Evolutionary conservation across 768 basidiomycete genomes (phyloP).

Genomic region (Suillus variegatus): DNA sequence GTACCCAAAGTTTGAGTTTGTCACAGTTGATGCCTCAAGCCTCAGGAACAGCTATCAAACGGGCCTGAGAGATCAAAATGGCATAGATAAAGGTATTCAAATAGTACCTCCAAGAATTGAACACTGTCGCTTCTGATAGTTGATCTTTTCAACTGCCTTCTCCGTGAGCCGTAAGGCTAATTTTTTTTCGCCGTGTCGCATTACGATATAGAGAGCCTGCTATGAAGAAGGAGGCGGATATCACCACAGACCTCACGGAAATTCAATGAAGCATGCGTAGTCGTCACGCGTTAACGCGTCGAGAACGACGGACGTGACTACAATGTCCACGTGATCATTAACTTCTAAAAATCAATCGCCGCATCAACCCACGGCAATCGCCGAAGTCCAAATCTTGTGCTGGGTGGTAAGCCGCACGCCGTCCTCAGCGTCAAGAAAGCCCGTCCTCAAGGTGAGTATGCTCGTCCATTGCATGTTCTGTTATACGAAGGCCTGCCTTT

Average conservation of each 20-base stretch:
- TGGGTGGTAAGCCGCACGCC: slow-evolving; percentile 13
- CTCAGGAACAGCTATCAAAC: not conserved
- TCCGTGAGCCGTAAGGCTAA: not conserved
- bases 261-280: not conserved
- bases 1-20: not conserved
- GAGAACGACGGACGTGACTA: not conserved
- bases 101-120: not conserved
- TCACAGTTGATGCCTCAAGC: not conserved
- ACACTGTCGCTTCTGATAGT: not conserved
- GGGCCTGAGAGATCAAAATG: not conserved
- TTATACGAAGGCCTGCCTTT: slow-evolving; percentile 3
- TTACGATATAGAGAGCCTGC: not conserved
- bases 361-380: slow-evolving; percentile 26
- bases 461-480: slow-evolving; percentile 5
- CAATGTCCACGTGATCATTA: slow-evolving; percentile 8
- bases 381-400: slow-evolving; percentile 17
- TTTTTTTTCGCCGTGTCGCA: not conserved
- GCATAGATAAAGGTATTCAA: not conserved
- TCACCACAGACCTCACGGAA: not conserved
- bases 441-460: slow-evolving; percentile 34
- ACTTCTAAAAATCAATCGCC: slow-evolving; percentile 26
- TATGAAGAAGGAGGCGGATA: not conserved
- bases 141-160: not conserved
- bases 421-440: slow-evolving; percentile 32
- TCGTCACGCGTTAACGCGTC: not conserved